Base-by-base conservation (phyloP, 139 green algal genomes). In the Haematococcus sp. region DNA sequence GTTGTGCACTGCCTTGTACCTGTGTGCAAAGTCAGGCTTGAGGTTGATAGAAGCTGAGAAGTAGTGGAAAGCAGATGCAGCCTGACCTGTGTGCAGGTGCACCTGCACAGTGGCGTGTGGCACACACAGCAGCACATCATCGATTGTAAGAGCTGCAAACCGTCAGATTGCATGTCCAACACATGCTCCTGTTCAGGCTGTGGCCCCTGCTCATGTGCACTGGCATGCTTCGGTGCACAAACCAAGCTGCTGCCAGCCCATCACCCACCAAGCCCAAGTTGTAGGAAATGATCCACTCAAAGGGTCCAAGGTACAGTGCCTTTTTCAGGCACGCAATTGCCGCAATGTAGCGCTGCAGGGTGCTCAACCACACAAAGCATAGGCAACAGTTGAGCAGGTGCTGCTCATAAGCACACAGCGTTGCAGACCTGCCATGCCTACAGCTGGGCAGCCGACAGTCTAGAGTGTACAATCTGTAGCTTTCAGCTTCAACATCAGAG, bases 241-340 rank as follows among this genome's bases (percentile, higher is more conserved):
- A n/a, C n/a, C n/a, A n/a, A n/a, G n/a, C n/a, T n/a, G n/a, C n/a
- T n/a, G n/a, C n/a, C n/a, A n/a, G n/a, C n/a, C n/a, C n/a, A n/a
- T 35, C 31, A 70, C 66, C 35, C 35, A 93, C 85, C 43, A 95
- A 77, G 15, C 90, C 90, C 20, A 95, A 76, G 82, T 95, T 95
- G 82, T 95, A 93, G 7, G 72, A 76, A 30, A 92, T 85, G 64
- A 95, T 89, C 90, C 90, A 95, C 77, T 95, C 90, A 77, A 94
- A 93, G 44, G 90, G 90, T 32, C 86, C 90, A 44, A 95, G 76
- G 80, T 91, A 93, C 23, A 90, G 73, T 5, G 90, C 90, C 25
- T 82, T 80, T 83, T 92, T 94, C 3, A 94, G 77, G 81, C 89
- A 94, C 16, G 88, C 83, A 27, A 92, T 90, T n/a, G 88, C 83